Evolutionary conservation across 306 rosid genomes (phyloP), one percentile per base, ranked within the genome.

Genomic region (Acacia melanoxylon): DNA sequence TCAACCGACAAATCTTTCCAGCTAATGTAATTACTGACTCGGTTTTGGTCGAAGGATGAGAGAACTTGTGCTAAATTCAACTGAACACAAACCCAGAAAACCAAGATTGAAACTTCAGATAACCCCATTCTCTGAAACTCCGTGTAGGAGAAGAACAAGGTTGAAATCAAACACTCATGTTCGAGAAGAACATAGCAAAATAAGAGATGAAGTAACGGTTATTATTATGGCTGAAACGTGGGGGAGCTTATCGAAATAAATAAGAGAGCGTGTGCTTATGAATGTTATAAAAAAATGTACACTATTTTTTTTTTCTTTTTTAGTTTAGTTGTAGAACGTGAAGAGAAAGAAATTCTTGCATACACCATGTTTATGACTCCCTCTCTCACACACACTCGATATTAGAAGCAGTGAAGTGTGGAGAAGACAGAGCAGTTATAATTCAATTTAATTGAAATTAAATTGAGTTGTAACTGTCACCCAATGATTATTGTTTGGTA

Each of bases 1-100:
- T 86, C 84, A 10, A 91, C 87, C 37, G 41, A 68, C 69, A 91
- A 22, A 78, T 89, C 93, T 35, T 85, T 86, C 93, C 93, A 91
- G 74, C 86, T 83, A 0, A 91, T 88, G 51, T 79, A 83, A 10
- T 78, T 75, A 62, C 69, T 35, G 72, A 5, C 45, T 9, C n/a
- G 12, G 62, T 10, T 51, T 11, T 17, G 5, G 59, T 14, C 31
- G 63, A 0, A 2, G 8, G 2, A 25, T 2, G 16, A 16, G 15
- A 17, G 68, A 52, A 56, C 65, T 4, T 78, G 68, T n/a, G 86
- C 77, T 17, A 78, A 78, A 40, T 82, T 79, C 75, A 84, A 79
- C 51, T 80, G 82, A 84, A 59, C 51, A 37, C 78, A 79, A 82
- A 76, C 75, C 66, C 85, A 25, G 27, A 84, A n/a, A 52, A 48